Conservation (phyloP, 2,329 filamentous ascomycete species). For the Torrubiellomyces zombiae region DNA sequence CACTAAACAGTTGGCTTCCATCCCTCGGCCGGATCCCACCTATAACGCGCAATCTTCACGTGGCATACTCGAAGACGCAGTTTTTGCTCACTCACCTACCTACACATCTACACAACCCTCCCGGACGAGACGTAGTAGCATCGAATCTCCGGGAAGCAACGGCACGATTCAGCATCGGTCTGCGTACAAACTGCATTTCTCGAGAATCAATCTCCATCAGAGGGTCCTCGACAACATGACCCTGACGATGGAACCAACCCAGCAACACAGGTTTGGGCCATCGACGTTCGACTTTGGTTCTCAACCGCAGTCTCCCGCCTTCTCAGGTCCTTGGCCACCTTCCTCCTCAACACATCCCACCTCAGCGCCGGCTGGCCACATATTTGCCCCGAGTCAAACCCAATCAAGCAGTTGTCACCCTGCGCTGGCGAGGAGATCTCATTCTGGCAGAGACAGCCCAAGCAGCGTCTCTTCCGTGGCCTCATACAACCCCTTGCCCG, state of each 20-base stretch:
- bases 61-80: conserved; percentile 20
- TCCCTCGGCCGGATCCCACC: conserved; percentile 14
- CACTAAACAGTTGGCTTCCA: no score
- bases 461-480: conserved; percentile 44
- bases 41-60: conserved; percentile 15
- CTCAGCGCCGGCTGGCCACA: no score
- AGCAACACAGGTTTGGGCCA: conserved; percentile 60
- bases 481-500: conserved; percentile 55
- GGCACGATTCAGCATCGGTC: no score
- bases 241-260: conserved; percentile 79
- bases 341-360: conserved; percentile 29
- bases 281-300: conserved; percentile 63
- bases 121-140: no score
- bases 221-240: conserved; percentile 80
- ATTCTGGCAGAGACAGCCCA: conserved; percentile 37
- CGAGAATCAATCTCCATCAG: no score
- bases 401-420: conserved; percentile 32
- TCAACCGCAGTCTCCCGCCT: conserved; percentile 44
- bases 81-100: no score
- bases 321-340: conserved; percentile 79
- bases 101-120: no score
- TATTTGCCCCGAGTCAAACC: conserved; percentile 43
- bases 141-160: no score
- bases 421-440: conserved; percentile 29
- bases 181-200: no score